A percentile compares a stretch with the other conserved stretches of the same genome.
Conservation (phyloP, 805 yeast species). For the Lachancea meyersii region DNA sequence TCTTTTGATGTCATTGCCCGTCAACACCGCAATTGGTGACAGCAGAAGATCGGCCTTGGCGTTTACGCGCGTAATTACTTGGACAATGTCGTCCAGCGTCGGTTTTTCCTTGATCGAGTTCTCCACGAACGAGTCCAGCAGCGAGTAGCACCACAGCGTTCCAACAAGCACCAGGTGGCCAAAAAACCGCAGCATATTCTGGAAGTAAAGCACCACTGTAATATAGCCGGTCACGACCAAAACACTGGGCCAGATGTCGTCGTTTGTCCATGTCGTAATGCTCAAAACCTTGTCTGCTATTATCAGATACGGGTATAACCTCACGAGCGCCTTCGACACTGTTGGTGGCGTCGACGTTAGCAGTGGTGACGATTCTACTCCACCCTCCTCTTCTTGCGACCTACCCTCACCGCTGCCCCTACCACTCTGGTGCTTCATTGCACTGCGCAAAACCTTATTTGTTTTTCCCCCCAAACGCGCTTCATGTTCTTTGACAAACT, state of each 20-base stretch:
- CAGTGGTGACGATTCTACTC: constrained; percentile 63
- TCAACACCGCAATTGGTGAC: constrained; percentile 75
- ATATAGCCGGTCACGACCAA: constrained; percentile 51
- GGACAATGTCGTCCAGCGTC: constrained; percentile 80
- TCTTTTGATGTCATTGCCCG: constrained; percentile 72
- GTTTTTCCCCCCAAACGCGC: constrained; percentile 29
- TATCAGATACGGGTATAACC: constrained; percentile 78
- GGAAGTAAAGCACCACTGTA: constrained; percentile 67
- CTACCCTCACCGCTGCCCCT: constrained; percentile 9
- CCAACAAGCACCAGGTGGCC: constrained; percentile 74
- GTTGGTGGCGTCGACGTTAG: constrained; percentile 86
- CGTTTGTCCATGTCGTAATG: constrained; percentile 85
- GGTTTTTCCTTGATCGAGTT: constrained; percentile 60
- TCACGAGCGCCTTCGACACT: constrained; percentile 73
- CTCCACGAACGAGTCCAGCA: constrained; percentile 50
- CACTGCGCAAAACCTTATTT: constrained; percentile 22
- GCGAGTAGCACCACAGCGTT: constrained; percentile 51
- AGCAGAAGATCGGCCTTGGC: constrained; percentile 71
- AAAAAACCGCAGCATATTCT: constrained; percentile 65
- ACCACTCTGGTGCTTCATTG: constrained; percentile 17
- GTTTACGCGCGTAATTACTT: constrained; percentile 65
- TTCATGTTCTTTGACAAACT: constrained; percentile 21
- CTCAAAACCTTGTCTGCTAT: constrained; percentile 64
- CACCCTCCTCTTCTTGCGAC: constrained; percentile 12
- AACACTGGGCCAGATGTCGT: constrained; percentile 70